Percentiles rank a stretch among this genome's conserved stretches.
These are phyloP conservation scores for Nymphaea colorata DNA, from an alignment of 164 flowering plant species.

Conservation along the genomic window DNA sequence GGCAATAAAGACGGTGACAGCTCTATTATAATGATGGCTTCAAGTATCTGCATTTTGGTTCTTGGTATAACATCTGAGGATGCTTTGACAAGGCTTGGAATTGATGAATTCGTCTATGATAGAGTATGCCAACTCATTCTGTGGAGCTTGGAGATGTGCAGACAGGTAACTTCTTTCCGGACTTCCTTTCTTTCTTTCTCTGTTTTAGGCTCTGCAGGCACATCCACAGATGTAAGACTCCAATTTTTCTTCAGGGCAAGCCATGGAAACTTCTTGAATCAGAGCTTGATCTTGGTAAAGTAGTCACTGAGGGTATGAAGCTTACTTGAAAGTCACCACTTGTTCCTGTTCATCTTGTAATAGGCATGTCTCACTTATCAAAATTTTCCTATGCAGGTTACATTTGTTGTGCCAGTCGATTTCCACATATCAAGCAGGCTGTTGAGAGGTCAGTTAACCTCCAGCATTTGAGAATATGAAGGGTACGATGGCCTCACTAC, in stretches of 20 bases:
- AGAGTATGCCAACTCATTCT: constrained; percentile 44
- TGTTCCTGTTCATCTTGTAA: background rate
- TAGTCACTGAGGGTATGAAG: constrained; percentile 38
- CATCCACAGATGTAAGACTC: background rate
- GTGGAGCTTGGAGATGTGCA: constrained; percentile 38
- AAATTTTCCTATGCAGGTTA: constrained; percentile 29
- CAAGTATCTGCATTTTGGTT: constrained; percentile 66
- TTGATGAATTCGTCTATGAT: constrained; percentile 20
- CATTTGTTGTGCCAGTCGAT: constrained; percentile 57
- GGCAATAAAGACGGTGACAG: constrained; percentile 27
- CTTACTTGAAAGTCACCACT: constrained; percentile 2
- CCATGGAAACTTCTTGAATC: constrained; percentile 18
- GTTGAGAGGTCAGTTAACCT: constrained; percentile 22
- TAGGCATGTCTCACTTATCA: no score
- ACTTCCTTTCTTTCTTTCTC: background rate
- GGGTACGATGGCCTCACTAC: no score
- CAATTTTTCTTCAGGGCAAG: constrained; percentile 14
- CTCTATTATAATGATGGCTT: constrained; percentile 65
- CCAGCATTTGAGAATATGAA: background rate
- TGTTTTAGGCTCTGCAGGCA: background rate
- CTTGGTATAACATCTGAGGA: constrained; percentile 69
- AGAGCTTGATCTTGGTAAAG: constrained; percentile 51
- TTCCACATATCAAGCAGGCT: constrained; percentile 38
- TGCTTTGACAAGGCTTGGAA: constrained; percentile 39
- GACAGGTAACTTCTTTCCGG: constrained; percentile 31